Evolutionary conservation across 2,329 filamentous ascomycete genomes (phyloP).

Genomic region (Boeremia lycopersici): DNA sequence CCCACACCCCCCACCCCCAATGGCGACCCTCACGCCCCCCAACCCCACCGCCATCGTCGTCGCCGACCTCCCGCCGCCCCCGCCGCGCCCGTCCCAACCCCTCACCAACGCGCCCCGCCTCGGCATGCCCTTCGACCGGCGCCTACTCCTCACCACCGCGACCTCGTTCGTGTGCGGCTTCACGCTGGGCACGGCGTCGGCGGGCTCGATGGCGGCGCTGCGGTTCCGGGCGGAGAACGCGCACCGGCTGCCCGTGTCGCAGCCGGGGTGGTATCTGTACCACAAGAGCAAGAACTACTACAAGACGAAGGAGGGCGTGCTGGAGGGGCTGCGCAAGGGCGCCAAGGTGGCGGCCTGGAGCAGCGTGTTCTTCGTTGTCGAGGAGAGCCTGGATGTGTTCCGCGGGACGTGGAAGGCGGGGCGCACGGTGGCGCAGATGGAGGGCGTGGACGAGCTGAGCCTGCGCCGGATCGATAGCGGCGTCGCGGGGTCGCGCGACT

Average conservation of each 20-base stretch:
- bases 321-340: constrained; percentile 79
- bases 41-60: constrained; percentile 6
- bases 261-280: constrained; percentile 95
- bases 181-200: constrained; percentile 72
- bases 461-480: constrained; percentile 34
- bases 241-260: constrained; percentile 83
- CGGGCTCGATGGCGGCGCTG: constrained; percentile 74
- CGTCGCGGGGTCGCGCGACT: constrained; percentile 61
- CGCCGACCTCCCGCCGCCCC: constrained; percentile 5
- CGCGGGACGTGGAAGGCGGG: constrained; percentile 53
- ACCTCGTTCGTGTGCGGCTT: constrained; percentile 72
- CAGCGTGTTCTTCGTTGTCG: constrained; percentile 76
- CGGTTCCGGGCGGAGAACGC: constrained; percentile 96
- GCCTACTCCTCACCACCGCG: constrained; percentile 68
- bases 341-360: constrained; percentile 73
- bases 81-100: constrained; percentile 15
- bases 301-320: constrained; percentile 75
- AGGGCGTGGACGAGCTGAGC: constrained; percentile 45
- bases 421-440: constrained; percentile 45
- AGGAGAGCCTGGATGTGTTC: constrained; percentile 82
- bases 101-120: constrained; percentile 48
- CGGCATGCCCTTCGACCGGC: constrained; percentile 67
- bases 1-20: constrained; percentile 8
- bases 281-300: constrained; percentile 98
- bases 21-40: constrained; percentile 15